Conservation (phyloP, 2,329 filamentous ascomycete species). For the Aspergillus persii region DNA sequence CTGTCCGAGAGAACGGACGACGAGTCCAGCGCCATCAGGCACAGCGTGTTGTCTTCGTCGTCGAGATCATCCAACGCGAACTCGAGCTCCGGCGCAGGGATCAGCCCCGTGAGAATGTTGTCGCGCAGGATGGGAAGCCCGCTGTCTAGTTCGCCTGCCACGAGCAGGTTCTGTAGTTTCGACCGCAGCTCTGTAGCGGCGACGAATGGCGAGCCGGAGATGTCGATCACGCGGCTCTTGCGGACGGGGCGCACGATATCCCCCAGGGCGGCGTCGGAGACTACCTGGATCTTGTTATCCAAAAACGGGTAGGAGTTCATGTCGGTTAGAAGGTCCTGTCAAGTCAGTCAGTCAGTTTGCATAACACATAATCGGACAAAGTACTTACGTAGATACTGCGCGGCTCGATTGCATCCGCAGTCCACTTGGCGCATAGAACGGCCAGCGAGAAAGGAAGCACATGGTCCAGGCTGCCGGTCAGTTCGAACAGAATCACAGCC, state of each 20-base stretch:
- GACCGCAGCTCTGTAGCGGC: slow-evolving; percentile 71
- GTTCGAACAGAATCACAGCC: slow-evolving; percentile 90
- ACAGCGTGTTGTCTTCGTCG: slow-evolving; percentile 68
- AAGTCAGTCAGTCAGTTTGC: slow-evolving; percentile 15
- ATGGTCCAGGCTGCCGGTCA: slow-evolving; percentile 92
- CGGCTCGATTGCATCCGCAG: slow-evolving; percentile 90
- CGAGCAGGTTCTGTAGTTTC: slow-evolving; percentile 79
- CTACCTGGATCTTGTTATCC: slow-evolving; percentile 90
- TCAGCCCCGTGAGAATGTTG: slow-evolving; percentile 79
- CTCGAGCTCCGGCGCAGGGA: slow-evolving; percentile 90
- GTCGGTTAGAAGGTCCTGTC: slow-evolving; percentile 80
- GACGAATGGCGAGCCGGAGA: slow-evolving; percentile 77
- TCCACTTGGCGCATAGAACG: slow-evolving; percentile 97
- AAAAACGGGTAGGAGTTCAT: slow-evolving; percentile 98
- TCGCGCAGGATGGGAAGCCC: slow-evolving; percentile 83
- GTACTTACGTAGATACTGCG: slow-evolving; percentile 79
- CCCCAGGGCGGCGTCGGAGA: slow-evolving; percentile 83
- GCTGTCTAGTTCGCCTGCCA: slow-evolving; percentile 85
- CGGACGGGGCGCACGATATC: slow-evolving; percentile 80
- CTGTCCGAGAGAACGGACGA: slow-evolving; percentile 59
- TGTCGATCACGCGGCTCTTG: slow-evolving; percentile 79
- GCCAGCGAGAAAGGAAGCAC: slow-evolving; percentile 91
- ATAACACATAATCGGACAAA: not conserved
- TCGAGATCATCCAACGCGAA: slow-evolving; percentile 83
- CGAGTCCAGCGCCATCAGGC: slow-evolving; percentile 73